Base-by-base conservation (phyloP, 2,329 filamentous ascomycete species). In the Colletotrichum noveboracense region DNA sequence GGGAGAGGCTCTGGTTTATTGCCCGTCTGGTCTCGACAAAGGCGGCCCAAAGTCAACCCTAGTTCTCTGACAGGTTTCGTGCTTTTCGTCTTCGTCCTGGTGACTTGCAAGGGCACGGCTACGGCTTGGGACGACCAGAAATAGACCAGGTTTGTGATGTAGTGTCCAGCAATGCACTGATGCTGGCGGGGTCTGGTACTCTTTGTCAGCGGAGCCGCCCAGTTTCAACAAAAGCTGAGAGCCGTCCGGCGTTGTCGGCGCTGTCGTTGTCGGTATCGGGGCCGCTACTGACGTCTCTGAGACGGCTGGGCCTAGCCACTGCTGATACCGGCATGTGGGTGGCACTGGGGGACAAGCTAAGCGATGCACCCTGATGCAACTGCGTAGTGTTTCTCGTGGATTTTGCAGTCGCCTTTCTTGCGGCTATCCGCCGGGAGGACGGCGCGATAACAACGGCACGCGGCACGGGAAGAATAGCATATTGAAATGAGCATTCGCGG, bases 21-120 rank as follows among this genome's bases (percentile, higher is more conserved):
- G 62, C 43, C 36, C 32, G 16, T 52, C 38, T 32, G 34, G 67
- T 61, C n/a, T 36, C 24, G 34, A 21, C 24, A 18, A 13, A 43
- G 32, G 74, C 95, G 90, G 9, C 90, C 85, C 7, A 98, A 86
- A 26, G 97, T 96, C 66, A 89, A 91, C 8, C 94, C 93, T 8
- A 97, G 90, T 30, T 91, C 90, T 56, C 89, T 87, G n/a, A 97
- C 88, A 2, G 92, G 87, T 4, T 87, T 85, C 52, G 90, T 88
- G 55, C 92, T 88, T 38, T 38, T 43, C 43, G 55, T n/a, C 28
- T 60, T 43, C 58, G 18, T 69, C 30, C 56, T 36, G 21, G 16
- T 26, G 60, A 36, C 52, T 68, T 68, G 26, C 9, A 9, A 26
- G 30, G 38, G 62, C 68, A 67, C 55, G 38, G 62, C 26, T 62